Percentiles rank a stretch among this genome's conserved stretches.
phyloP scores from a whole-genome alignment of 805 yeast genomes.

The Candida broadrunensis region DNA sequence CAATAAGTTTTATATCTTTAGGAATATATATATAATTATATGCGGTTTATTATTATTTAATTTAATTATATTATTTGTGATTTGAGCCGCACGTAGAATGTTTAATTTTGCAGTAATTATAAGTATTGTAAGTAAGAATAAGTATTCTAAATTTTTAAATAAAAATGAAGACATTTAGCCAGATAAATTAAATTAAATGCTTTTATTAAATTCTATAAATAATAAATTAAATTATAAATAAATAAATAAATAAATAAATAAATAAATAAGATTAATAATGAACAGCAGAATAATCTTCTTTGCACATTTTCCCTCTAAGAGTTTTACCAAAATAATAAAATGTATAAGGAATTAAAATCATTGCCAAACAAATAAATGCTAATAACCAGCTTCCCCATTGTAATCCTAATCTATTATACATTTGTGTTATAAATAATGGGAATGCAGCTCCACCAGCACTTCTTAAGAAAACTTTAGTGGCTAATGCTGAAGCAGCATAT shows the following conservation, averaged over 20 bases:
- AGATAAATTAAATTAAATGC: too few species aligned
- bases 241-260: not conserved
- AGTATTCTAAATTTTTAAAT: too few species aligned
- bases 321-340: slow-evolving; percentile 66
- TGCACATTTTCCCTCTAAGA: slow-evolving; percentile 64
- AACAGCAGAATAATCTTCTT: slow-evolving; percentile 51
- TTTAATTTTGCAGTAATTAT: too few species aligned
- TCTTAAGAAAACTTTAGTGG: slow-evolving; percentile 77
- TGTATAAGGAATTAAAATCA: slow-evolving; percentile 69
- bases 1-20: too few species aligned
- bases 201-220: too few species aligned
- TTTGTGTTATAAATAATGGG: slow-evolving; percentile 77
- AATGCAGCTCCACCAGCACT: slow-evolving; percentile 86
- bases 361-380: slow-evolving; percentile 74
- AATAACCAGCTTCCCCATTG: slow-evolving; percentile 81
- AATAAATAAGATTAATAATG: not conserved
- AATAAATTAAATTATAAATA: too few species aligned
- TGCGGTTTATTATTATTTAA: too few species aligned
- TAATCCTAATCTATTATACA: slow-evolving; percentile 70
- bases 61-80: too few species aligned
- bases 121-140: too few species aligned
- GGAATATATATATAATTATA: too few species aligned
- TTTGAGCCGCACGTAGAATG: too few species aligned
- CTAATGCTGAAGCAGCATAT: slow-evolving; percentile 77
- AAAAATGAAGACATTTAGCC: too few species aligned